Evolutionary conservation across 2,329 filamentous ascomycete species (phyloP).

Genomic region (Coniochaeta prunicola): DNA sequence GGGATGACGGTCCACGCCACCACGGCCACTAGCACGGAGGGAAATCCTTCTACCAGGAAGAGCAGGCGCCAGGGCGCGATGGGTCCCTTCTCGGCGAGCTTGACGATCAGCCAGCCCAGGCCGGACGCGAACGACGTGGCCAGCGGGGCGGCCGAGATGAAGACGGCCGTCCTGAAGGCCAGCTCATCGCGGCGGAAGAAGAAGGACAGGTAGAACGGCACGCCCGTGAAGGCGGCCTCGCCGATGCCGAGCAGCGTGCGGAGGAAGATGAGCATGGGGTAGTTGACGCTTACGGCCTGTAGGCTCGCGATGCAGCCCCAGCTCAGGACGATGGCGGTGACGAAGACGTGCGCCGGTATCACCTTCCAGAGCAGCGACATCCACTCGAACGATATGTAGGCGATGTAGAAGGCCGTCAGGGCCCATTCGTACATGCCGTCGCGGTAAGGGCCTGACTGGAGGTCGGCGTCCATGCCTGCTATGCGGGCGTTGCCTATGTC

Average conservation of each 20-base stretch:
- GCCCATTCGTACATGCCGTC: conserved; percentile 52
- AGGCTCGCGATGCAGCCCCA: conserved; percentile 77
- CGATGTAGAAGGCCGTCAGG: conserved; percentile 53
- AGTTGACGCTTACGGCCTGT: conserved; percentile 60
- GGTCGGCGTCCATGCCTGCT: conserved; percentile 55
- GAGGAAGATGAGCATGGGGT: conserved; percentile 47
- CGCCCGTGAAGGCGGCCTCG: conserved; percentile 58
- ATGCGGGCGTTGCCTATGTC: conserved; percentile 58
- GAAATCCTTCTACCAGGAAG: conserved; percentile 80
- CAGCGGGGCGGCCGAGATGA: conserved; percentile 77
- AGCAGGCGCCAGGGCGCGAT: conserved; percentile 81
- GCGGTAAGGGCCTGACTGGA: conserved; percentile 40
- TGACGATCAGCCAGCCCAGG: conserved; percentile 72
- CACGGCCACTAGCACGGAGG: conserved; percentile 67
- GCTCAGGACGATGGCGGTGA: conserved; percentile 56
- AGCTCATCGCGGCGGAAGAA: conserved; percentile 64
- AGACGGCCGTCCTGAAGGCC: conserved; percentile 77
- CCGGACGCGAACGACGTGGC: conserved; percentile 77
- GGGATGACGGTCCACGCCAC: conserved; percentile 70
- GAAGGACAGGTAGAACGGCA: conserved; percentile 58
- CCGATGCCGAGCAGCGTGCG: conserved; percentile 53
- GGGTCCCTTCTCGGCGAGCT: conserved; percentile 54
- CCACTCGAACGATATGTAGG: conserved; percentile 60
- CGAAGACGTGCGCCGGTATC: conserved; percentile 53
- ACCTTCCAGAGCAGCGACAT: conserved; percentile 56